Evolutionary conservation across 495 filamentous ascomycete species (phyloP).

Genomic region (Penicillium salamii): DNA sequence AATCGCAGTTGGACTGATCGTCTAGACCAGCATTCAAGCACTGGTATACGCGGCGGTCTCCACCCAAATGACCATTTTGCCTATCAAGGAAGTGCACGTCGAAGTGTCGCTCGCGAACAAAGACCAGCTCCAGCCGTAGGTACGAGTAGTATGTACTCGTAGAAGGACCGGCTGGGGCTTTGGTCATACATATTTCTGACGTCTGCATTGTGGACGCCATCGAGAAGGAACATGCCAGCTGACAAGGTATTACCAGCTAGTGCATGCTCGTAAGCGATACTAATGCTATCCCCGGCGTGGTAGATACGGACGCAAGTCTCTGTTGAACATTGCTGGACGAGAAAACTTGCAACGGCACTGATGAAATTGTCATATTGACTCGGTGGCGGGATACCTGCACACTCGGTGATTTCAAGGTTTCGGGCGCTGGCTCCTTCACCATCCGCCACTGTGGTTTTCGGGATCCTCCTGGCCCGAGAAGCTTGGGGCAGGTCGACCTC

Average conservation of each 20-base stretch:
- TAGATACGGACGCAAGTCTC: too few species aligned
- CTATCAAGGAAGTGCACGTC: constrained; percentile 20
- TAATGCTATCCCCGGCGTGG: too few species aligned
- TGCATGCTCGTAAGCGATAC: constrained; percentile 10
- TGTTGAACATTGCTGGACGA: too few species aligned
- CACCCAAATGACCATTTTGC: constrained; percentile 28
- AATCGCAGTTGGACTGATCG: background rate
- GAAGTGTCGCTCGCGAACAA: constrained; percentile 13
- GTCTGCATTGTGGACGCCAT: constrained; percentile 22
- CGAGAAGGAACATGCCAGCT: constrained; percentile 16
- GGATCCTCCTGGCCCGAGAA: constrained; percentile 16
- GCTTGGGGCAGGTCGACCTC: constrained; percentile 11
- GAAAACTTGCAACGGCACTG: too few species aligned
- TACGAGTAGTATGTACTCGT: constrained; percentile 3
- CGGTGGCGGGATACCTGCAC: constrained; percentile 11
- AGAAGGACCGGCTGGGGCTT: constrained; percentile 14
- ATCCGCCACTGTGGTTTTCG: constrained; percentile 24
- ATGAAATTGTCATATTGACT: too few species aligned
- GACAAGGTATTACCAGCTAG: background rate
- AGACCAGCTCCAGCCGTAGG: constrained; percentile 17
- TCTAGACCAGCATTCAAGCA: constrained; percentile 6
- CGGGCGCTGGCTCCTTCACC: constrained; percentile 10
- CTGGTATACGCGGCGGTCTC: constrained; percentile 22
- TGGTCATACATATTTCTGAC: constrained; percentile 17
- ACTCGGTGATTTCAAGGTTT: background rate